phyloP scores from a whole-genome alignment of 345 rosid species.

The Noccaea caerulescens region DNA sequence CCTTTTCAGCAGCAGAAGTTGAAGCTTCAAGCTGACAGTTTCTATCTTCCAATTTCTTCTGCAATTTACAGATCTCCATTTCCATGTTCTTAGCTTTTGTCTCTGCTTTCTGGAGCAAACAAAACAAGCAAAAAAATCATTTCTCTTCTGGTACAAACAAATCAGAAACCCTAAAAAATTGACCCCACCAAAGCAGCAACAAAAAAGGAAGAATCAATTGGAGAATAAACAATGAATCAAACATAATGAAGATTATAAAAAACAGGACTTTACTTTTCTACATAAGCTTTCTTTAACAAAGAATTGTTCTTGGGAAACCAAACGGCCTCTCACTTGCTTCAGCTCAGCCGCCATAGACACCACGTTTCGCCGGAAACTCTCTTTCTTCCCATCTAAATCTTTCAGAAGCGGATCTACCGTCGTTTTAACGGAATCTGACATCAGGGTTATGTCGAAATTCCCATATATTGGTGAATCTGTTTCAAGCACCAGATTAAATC shows the following conservation, averaged over 20 bases:
- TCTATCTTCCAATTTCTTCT: constrained; percentile 66
- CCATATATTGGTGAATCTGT: constrained; percentile 28
- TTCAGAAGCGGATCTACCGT: constrained; percentile 71
- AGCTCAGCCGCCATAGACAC: constrained; percentile 86
- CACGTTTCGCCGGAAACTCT: constrained; percentile 76
- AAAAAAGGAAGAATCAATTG: constrained; percentile 26
- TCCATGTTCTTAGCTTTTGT: constrained; percentile 70
- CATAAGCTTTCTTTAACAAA: constrained; percentile 67
- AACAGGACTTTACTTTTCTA: constrained; percentile 59
- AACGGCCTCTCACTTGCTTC: constrained; percentile 76
- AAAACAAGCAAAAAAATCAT: constrained; percentile 9
- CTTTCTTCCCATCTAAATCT: constrained; percentile 92
- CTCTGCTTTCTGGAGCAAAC: constrained; percentile 72
- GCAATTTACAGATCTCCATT: constrained; percentile 59
- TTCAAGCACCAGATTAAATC: constrained; percentile 35
- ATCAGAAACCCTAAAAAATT: constrained; percentile 13
- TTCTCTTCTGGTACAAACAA: neutral
- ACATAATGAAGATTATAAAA: neutral
- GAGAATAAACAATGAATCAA: constrained; percentile 16
- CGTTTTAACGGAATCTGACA: constrained; percentile 46
- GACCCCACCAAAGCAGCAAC: constrained; percentile 48
- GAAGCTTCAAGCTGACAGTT: constrained; percentile 70
- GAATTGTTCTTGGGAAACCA: constrained; percentile 74
- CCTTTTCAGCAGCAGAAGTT: constrained; percentile 76
- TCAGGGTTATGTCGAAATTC: constrained; percentile 33